Conservation (phyloP, 306 rosid genomes). For the Alnus rubra region DNA sequence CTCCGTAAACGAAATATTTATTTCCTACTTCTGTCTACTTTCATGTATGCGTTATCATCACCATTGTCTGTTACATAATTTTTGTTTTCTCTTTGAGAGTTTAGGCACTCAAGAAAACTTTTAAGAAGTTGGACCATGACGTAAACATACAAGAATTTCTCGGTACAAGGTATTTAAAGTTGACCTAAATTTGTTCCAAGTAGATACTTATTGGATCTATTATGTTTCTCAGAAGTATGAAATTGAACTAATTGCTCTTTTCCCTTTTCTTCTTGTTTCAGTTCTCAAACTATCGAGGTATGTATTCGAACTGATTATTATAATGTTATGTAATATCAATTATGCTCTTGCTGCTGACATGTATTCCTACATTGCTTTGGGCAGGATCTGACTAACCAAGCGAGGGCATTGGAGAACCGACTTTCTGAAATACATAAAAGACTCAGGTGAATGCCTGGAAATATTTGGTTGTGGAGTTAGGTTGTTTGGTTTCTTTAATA, state of each 20-base stretch:
- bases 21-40: background rate
- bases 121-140: slow-evolving; percentile 81
- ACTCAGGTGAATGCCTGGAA: slow-evolving; percentile 50
- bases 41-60: background rate
- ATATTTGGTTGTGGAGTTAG: too few species aligned
- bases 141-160: slow-evolving; percentile 68
- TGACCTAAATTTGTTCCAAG: slow-evolving; percentile 1
- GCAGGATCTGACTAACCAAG: slow-evolving; percentile 66
- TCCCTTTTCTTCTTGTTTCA: slow-evolving; percentile 41
- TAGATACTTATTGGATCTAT: background rate
- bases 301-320: slow-evolving; percentile 5
- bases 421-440: slow-evolving; percentile 67
- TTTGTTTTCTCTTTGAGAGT: slow-evolving; percentile 40
- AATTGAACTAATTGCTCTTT: slow-evolving; percentile 16
- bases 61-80: slow-evolving; percentile 15
- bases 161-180: slow-evolving; percentile 56
- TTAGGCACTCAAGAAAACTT: slow-evolving; percentile 79
- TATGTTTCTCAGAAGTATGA: background rate
- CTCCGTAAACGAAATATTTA: slow-evolving; percentile 2
- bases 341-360: slow-evolving; percentile 4
- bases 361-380: slow-evolving; percentile 5
- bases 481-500: background rate
- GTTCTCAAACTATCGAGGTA: slow-evolving; percentile 81
- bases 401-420: slow-evolving; percentile 45
- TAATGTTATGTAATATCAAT: slow-evolving; percentile 1